Conservation (phyloP, 2,329 filamentous ascomycete species). For the Aspergillus sp. region DNA sequence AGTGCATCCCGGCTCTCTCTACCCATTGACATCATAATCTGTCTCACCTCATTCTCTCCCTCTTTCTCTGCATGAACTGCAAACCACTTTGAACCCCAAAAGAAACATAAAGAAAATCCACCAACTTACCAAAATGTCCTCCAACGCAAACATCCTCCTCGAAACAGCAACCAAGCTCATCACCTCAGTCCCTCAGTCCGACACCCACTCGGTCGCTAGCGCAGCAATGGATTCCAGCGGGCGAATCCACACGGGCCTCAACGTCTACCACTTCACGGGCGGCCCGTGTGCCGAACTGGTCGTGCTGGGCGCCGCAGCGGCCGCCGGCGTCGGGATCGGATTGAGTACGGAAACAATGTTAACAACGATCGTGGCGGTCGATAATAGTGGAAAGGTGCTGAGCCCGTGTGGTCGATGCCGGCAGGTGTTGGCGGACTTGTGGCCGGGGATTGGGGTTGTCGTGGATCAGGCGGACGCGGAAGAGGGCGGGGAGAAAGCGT, state of each 20-base stretch:
- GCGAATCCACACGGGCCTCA: conserved; percentile 26
- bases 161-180: conserved; percentile 21
- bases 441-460: conserved; percentile 25
- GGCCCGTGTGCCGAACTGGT: conserved; percentile 32
- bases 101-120: neutral
- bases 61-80: no score
- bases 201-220: conserved; percentile 24
- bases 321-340: conserved; percentile 13
- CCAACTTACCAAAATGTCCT: neutral
- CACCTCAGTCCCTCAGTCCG: conserved; percentile 20
- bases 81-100: no score
- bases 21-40: neutral
- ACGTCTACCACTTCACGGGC: conserved; percentile 29
- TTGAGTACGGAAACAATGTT: conserved; percentile 7
- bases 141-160: conserved; percentile 12
- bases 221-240: conserved; percentile 18
- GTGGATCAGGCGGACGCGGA: conserved; percentile 9
- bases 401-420: conserved; percentile 30
- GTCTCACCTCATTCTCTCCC: neutral
- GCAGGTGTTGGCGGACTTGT: conserved; percentile 27
- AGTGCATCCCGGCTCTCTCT: no score
- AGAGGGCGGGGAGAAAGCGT: neutral
- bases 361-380: conserved; percentile 27
- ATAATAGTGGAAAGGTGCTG: conserved; percentile 20
- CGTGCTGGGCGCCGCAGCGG: conserved; percentile 26